A percentile compares a stretch with the other conserved stretches of the same genome.
Evolutionary conservation across 768 basidiomycete species (phyloP).

Genomic region (Phanerochaete sordida): DNA sequence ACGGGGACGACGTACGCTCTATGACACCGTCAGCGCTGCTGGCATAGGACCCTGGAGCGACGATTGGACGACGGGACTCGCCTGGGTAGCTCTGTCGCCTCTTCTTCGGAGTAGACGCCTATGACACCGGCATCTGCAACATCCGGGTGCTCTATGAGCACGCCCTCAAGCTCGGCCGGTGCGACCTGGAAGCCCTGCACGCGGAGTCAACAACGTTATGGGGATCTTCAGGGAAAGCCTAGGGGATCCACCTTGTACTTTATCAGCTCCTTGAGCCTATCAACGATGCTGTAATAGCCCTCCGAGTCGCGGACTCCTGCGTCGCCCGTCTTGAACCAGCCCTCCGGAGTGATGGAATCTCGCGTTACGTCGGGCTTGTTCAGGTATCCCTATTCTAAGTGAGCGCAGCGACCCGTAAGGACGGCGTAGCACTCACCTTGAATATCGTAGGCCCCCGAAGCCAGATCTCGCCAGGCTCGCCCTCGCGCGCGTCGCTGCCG

Average conservation of each 20-base stretch:
- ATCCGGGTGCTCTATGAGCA: conserved; percentile 69
- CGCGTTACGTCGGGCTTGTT: conserved; percentile 35
- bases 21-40: background rate
- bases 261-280: conserved; percentile 28
- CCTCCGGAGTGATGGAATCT: conserved; percentile 32
- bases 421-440: conserved; percentile 36
- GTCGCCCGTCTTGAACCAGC: conserved; percentile 47
- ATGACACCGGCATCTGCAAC: conserved; percentile 81
- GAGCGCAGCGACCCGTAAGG: no score
- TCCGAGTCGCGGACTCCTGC: conserved; percentile 31
- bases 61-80: conserved; percentile 20
- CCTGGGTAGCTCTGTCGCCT: conserved; percentile 83
- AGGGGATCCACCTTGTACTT: conserved; percentile 30
- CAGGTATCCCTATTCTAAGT: conserved; percentile 14
- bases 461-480: conserved; percentile 77
- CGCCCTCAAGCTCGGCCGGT: conserved; percentile 79
- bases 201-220: no score
- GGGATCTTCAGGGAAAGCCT: no score
- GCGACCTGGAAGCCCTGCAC: conserved; percentile 43
- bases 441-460: conserved; percentile 72
- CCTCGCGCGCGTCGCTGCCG: conserved; percentile 46
- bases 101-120: conserved; percentile 58
- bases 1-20: conserved; percentile 66
- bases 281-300: conserved; percentile 36
- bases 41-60: background rate